phyloP scores from a whole-genome alignment of 495 filamentous ascomycete genomes.

The Physcia stellaris region DNA sequence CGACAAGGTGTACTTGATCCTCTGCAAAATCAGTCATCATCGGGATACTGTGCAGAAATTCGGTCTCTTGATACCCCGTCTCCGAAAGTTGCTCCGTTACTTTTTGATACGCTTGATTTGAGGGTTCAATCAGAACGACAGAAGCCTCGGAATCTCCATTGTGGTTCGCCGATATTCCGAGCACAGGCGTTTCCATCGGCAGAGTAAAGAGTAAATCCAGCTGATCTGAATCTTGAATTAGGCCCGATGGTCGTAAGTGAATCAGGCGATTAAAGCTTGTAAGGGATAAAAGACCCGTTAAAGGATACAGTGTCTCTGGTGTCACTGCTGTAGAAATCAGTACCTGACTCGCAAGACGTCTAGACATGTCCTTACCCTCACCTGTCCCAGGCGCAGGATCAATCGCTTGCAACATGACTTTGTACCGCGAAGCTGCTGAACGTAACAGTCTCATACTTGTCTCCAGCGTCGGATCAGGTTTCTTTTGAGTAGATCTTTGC shows the following conservation, averaged over 20 bases:
- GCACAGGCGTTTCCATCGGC: constrained; percentile 17
- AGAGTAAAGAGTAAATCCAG: constrained; percentile 30
- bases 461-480: constrained; percentile 17
- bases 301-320: constrained; percentile 15
- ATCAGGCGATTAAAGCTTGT: constrained; percentile 29
- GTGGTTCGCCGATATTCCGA: constrained; percentile 10
- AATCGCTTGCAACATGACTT: constrained; percentile 28
- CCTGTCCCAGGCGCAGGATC: constrained; percentile 15
- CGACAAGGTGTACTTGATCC: constrained; percentile 14
- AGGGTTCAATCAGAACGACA: constrained; percentile 15
- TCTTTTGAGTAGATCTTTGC: constrained; percentile 2
- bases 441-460: constrained; percentile 29
- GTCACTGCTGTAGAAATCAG: background rate
- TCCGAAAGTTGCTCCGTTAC: constrained; percentile 5
- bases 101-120: constrained; percentile 7
- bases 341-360: background rate
- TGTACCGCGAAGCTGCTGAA: constrained; percentile 25
- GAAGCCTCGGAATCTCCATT: constrained; percentile 3
- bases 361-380: constrained; percentile 7
- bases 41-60: constrained; percentile 8
- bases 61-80: constrained; percentile 9
- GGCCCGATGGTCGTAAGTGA: constrained; percentile 24
- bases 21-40: constrained; percentile 11
- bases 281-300: constrained; percentile 26
- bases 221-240: constrained; percentile 26